Evolutionary conservation across 441 rosid genomes (phyloP).

Genomic region (Pelargonium myrrhifolium): DNA sequence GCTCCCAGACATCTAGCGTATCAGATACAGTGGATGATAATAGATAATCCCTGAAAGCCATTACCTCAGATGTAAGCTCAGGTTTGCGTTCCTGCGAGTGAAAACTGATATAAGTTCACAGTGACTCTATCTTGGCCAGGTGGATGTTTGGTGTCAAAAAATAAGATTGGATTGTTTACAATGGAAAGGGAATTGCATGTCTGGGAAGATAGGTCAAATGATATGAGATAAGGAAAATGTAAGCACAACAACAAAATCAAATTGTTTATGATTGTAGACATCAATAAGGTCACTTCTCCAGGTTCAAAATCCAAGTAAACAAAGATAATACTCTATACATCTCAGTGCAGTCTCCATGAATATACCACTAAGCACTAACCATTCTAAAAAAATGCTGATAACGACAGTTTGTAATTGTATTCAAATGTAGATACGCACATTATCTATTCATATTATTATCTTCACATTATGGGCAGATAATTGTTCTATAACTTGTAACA

Average conservation of each 20-base stretch:
- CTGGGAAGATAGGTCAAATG: neutral
- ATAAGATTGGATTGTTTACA: too few species aligned
- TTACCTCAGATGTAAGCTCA: conserved; percentile 81
- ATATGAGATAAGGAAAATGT: neutral
- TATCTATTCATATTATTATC: neutral
- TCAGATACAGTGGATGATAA: conserved; percentile 89
- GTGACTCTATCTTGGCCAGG: conserved; percentile 16
- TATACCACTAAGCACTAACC: neutral
- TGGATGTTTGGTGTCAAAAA: conserved; percentile 9
- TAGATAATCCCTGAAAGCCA: conserved; percentile 90
- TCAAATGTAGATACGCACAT: neutral
- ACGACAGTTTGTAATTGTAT: neutral
- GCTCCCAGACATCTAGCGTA: conserved; percentile 97
- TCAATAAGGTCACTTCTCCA: neutral
- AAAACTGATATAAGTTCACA: conserved; percentile 11
- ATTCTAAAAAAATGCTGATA: neutral
- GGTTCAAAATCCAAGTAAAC: neutral
- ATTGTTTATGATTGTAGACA: neutral
- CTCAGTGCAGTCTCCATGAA: neutral
- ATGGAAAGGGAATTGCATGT: neutral
- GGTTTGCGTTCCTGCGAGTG: conserved; percentile 81
- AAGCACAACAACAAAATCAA: neutral
- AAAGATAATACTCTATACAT: neutral
- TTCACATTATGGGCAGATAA: neutral
- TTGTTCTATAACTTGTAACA: neutral